phyloP scores from a whole-genome alignment of 257 asterid species.

The Paraleonurus japonicus region DNA sequence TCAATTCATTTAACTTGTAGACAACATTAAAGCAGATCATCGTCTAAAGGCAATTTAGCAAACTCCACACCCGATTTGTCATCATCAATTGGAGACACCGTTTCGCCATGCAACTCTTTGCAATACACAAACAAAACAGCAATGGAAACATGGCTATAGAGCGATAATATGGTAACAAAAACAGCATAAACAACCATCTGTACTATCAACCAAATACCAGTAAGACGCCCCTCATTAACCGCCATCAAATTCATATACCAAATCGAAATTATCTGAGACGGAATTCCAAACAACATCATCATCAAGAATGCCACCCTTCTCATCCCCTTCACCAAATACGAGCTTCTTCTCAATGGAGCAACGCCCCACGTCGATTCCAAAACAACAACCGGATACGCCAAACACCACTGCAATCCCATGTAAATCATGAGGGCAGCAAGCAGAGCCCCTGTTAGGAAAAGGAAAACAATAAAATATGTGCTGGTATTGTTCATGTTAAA shows the following conservation, averaged over 20 bases:
- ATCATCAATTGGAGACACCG: slow-evolving; percentile 40
- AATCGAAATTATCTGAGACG: slow-evolving; percentile 24
- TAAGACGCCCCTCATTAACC: neutral
- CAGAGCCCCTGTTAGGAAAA: neutral
- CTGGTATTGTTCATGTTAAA: slow-evolving; percentile 15
- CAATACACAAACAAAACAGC: slow-evolving; percentile 56
- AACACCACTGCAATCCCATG: slow-evolving; percentile 45
- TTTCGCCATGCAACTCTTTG: slow-evolving; percentile 58
- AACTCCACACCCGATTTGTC: slow-evolving; percentile 56
- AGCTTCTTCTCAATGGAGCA: slow-evolving; percentile 55
- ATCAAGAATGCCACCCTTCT: slow-evolving; percentile 36
- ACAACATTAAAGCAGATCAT: neutral
- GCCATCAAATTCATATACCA: slow-evolving; percentile 32
- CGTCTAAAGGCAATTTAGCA: slow-evolving; percentile 44
- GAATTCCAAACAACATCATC: slow-evolving; percentile 24
- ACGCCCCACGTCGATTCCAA: slow-evolving; percentile 70
- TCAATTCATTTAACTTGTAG: no score
- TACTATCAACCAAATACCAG: slow-evolving; percentile 27
- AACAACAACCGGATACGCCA: slow-evolving; percentile 52
- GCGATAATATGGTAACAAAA: slow-evolving; percentile 37
- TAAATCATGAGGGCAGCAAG: slow-evolving; percentile 22
- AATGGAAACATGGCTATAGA: slow-evolving; percentile 37
- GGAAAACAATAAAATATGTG: slow-evolving; percentile 12
- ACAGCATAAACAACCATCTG: slow-evolving; percentile 43
- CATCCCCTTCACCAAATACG: slow-evolving; percentile 54